These are phyloP conservation scores for Collybiopsis confluens DNA, from an alignment of 768 basidiomycete species.

Conservation along the genomic window DNA sequence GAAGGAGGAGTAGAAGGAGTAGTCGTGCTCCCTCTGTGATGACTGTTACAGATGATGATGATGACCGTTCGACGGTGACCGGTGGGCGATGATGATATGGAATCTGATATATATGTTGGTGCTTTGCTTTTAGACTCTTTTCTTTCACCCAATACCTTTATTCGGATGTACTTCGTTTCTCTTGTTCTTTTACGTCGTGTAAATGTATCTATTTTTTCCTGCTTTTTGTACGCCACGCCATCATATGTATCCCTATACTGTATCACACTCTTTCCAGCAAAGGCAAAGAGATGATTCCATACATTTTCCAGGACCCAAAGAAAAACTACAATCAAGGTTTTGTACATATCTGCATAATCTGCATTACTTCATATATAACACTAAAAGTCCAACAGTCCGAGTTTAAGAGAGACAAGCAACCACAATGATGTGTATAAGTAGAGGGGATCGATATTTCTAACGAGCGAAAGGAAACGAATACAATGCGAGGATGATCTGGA, in stretches of 20 bases:
- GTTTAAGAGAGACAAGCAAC: neutral
- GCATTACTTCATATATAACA: neutral
- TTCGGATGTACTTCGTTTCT: too few relatives aligned
- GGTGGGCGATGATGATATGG: neutral
- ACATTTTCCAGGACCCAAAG: too few relatives aligned
- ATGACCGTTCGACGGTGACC: neutral
- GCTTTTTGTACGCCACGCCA: too few relatives aligned
- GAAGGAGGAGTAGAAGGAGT: neutral
- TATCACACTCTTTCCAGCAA: neutral
- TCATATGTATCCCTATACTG: neutral
- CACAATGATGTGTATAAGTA: neutral
- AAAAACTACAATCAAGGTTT: too few relatives aligned
- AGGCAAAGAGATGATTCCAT: too few relatives aligned
- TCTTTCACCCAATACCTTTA: neutral
- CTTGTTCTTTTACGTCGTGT: neutral
- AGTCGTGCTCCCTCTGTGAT: neutral
- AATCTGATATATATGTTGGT: neutral
- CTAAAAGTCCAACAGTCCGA: neutral
- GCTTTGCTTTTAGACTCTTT: neutral
- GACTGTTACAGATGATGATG: constrained; percentile 6
- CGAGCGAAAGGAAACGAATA: neutral
- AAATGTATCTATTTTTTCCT: neutral
- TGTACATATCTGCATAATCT: too few relatives aligned
- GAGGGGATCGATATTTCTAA: too few relatives aligned
- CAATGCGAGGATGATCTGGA: neutral